Evolutionary conservation across 1,139 yeast species (phyloP).

Genomic region (Scheffersomyces illinoinensis): DNA sequence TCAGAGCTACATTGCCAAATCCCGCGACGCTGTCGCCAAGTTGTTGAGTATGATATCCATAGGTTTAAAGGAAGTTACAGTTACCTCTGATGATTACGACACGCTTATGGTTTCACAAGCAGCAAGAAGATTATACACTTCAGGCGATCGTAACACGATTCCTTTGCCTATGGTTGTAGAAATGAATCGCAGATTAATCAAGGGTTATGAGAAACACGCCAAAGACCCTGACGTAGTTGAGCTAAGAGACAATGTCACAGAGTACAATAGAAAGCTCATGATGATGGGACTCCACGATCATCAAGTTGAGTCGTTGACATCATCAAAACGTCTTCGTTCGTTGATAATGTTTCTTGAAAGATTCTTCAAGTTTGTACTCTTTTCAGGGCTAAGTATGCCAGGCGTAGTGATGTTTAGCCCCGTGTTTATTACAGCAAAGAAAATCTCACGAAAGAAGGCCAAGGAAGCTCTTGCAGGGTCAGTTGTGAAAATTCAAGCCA

Average conservation of each 20-base stretch:
- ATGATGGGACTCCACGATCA: conserved; percentile 85
- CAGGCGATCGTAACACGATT: conserved; percentile 15
- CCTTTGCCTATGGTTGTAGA: conserved; percentile 86
- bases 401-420: conserved; percentile 86
- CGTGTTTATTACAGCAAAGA: conserved; percentile 75
- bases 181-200: conserved; percentile 80
- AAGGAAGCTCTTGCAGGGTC: conserved; percentile 82
- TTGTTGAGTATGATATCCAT: conserved; percentile 70
- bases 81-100: conserved; percentile 89
- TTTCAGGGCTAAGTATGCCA: conserved; percentile 71
- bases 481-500: conserved; percentile 85
- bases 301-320: conserved; percentile 71
- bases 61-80: conserved; percentile 85
- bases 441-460: conserved; percentile 71
- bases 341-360: conserved; percentile 54
- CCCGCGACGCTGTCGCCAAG: conserved; percentile 32
- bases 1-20: conserved; percentile 10
- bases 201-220: conserved; percentile 74
- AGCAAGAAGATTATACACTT: conserved; percentile 75
- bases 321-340: conserved; percentile 44
- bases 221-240: conserved; percentile 69
- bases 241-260: conserved; percentile 59
- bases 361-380: conserved; percentile 50
- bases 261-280: conserved; percentile 67
- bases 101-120: conserved; percentile 92